phyloP scores from a whole-genome alignment of 352 stramenopile species.

The Phytophthora europaea region DNA sequence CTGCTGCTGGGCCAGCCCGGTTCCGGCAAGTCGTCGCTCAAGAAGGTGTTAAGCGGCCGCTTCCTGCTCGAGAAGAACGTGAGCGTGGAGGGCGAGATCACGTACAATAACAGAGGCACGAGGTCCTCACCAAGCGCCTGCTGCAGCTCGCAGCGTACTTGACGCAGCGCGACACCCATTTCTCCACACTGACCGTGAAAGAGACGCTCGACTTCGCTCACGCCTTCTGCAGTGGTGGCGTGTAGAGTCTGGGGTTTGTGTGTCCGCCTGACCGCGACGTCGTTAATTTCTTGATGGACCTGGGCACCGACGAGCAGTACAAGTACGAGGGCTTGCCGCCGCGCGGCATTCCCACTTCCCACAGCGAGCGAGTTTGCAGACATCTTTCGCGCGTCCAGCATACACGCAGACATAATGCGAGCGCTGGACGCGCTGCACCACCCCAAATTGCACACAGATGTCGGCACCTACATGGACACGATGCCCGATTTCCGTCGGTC shows the following conservation, averaged over 20 bases:
- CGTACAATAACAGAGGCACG: too few species aligned
- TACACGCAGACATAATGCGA: too few species aligned
- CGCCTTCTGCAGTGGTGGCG: constrained; percentile 65
- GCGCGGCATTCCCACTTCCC: constrained; percentile 16
- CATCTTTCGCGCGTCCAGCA: too few species aligned
- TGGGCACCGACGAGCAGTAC: constrained; percentile 47
- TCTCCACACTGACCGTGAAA: constrained; percentile 54
- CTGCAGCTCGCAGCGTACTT: constrained; percentile 57
- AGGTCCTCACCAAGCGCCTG: too few species aligned
- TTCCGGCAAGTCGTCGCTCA: constrained; percentile 37
- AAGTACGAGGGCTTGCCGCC: constrained; percentile 33
- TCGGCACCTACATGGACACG: too few species aligned
- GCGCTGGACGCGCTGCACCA: too few species aligned
- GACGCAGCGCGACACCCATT: constrained; percentile 88
- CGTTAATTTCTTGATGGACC: constrained; percentile 53
- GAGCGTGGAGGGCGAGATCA: constrained; percentile 49
- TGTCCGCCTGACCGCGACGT: constrained; percentile 49
- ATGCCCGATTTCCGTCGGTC: too few species aligned
- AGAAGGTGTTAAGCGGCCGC: constrained; percentile 44
- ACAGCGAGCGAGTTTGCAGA: constrained; percentile 31
- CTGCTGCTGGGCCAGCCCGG: constrained; percentile 31
- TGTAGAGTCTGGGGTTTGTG: constrained; percentile 32
- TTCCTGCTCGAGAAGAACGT: constrained; percentile 55
- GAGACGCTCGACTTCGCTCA: constrained; percentile 58
- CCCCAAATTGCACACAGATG: too few species aligned